These are phyloP conservation scores for Colletotrichum orbiculare DNA, from an alignment of 2,329 filamentous ascomycete genomes.

Conservation along the genomic window DNA sequence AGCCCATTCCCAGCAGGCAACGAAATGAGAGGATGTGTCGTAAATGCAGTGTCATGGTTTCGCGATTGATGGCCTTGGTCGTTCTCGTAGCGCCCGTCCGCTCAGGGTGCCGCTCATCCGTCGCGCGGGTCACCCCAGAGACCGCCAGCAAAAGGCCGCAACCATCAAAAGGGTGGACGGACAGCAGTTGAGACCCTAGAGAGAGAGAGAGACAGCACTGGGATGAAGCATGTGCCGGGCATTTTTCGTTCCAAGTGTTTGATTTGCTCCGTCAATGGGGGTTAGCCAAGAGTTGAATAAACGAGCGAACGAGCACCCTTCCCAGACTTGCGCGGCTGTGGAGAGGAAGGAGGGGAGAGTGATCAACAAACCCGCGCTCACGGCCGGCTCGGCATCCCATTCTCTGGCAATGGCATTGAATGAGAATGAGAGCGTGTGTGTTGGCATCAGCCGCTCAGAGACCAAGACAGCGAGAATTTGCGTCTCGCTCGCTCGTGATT, in stretches of 20 bases:
- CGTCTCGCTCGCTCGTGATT: no score
- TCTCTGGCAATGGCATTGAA: neutral
- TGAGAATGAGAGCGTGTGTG: neutral
- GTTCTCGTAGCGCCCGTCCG: conserved; percentile 17
- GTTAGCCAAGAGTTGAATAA: no score
- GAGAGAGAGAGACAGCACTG: neutral
- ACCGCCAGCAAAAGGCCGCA: conserved; percentile 6
- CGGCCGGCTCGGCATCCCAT: neutral
- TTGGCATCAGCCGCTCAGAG: neutral
- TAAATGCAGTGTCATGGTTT: conserved; percentile 21
- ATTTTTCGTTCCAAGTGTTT: conserved; percentile 10
- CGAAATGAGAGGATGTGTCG: conserved; percentile 31
- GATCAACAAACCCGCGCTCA: no score
- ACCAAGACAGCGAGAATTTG: no score
- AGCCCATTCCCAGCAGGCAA: conserved; percentile 7
- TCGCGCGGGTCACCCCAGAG: conserved; percentile 7
- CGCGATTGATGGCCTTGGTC: neutral
- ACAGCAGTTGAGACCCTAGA: no score
- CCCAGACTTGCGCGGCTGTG: no score
- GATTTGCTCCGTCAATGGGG: no score
- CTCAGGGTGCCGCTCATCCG: conserved; percentile 10
- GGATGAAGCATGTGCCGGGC: conserved; percentile 6
- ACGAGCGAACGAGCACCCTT: no score
- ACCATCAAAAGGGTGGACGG: conserved; percentile 2
- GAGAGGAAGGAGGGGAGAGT: no score